Evolutionary conservation across 2,329 filamentous ascomycete genomes (phyloP).

Genomic region (Metarhizium sp.): DNA sequence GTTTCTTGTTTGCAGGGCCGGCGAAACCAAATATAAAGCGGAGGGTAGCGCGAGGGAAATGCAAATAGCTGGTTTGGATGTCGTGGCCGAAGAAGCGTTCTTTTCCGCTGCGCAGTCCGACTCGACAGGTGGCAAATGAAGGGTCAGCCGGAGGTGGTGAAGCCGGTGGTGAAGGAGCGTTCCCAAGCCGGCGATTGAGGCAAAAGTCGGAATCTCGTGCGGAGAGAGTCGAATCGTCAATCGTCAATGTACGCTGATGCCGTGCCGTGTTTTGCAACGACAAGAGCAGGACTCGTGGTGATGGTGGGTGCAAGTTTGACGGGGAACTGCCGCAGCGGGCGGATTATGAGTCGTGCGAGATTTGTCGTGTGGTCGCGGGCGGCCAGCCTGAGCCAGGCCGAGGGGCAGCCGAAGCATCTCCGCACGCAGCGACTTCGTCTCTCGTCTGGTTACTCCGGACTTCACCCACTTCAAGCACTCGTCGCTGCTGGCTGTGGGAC

Average conservation of each 20-base stretch:
- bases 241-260: not conserved
- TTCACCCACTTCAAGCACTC: no score
- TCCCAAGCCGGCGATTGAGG: not conserved
- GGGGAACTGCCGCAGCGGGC: not conserved
- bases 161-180: not conserved
- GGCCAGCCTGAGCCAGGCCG: slow-evolving; percentile 1
- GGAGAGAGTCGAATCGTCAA: not conserved
- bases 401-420: slow-evolving; percentile 4
- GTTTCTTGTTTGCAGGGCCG: not conserved
- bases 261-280: not conserved
- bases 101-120: not conserved
- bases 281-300: not conserved
- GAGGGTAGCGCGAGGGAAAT: no score
- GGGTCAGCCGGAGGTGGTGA: not conserved
- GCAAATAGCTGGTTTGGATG: no score
- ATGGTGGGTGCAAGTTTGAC: slow-evolving; percentile 3
- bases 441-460: no score
- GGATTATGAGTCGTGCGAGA: slow-evolving; percentile 4
- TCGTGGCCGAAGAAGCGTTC: not conserved
- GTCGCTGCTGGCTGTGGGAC: no score
- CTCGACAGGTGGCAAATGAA: not conserved
- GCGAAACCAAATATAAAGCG: not conserved
- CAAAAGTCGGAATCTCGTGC: not conserved
- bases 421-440: not conserved
- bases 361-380: slow-evolving; percentile 1